phyloP scores from a whole-genome alignment of 2,329 filamentous ascomycete species.

The Leptographium lundbergii region DNA sequence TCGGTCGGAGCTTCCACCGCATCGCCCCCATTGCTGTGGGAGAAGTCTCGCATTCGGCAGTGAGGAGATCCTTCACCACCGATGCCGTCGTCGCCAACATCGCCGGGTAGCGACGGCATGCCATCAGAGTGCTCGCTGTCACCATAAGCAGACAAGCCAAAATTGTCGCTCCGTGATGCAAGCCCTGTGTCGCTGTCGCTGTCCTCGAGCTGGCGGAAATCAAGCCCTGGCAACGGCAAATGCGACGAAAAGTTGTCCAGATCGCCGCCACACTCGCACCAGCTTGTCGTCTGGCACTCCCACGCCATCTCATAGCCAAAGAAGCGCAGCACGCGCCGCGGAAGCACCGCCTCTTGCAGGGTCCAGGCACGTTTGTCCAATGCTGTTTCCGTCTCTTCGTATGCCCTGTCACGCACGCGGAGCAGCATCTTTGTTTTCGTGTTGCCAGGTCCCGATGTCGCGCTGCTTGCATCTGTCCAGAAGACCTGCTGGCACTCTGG shows the following conservation, averaged over 20 bases:
- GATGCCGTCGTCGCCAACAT: background rate
- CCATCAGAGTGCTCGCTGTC: too few species aligned
- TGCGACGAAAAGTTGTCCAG: background rate
- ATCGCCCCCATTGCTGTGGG: too few species aligned
- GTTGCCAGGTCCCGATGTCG: background rate
- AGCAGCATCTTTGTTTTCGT: background rate
- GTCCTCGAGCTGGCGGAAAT: background rate
- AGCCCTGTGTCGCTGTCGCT: background rate
- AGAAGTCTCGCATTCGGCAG: too few species aligned
- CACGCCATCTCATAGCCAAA: slow-evolving; percentile 2
- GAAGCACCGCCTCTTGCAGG: slow-evolving; percentile 3
- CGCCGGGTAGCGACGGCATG: too few species aligned
- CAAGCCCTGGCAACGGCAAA: slow-evolving; percentile 1
- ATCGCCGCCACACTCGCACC: slow-evolving; percentile 2
- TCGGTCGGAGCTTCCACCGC: too few species aligned
- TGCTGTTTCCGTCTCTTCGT: background rate
- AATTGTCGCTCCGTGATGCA: too few species aligned
- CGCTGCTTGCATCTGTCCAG: background rate
- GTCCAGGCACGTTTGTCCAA: slow-evolving; percentile 1
- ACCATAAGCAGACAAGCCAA: too few species aligned
- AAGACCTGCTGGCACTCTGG: background rate
- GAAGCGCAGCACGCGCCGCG: slow-evolving; percentile 3
- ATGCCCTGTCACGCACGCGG: background rate
- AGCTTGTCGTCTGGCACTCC: slow-evolving; percentile 3
- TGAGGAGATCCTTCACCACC: background rate